A percentile compares a stretch with the other conserved stretches of the same genome.
phyloP scores from a whole-genome alignment of 73 alveolate genomes.

The Paramecium tetraurelia region DNA sequence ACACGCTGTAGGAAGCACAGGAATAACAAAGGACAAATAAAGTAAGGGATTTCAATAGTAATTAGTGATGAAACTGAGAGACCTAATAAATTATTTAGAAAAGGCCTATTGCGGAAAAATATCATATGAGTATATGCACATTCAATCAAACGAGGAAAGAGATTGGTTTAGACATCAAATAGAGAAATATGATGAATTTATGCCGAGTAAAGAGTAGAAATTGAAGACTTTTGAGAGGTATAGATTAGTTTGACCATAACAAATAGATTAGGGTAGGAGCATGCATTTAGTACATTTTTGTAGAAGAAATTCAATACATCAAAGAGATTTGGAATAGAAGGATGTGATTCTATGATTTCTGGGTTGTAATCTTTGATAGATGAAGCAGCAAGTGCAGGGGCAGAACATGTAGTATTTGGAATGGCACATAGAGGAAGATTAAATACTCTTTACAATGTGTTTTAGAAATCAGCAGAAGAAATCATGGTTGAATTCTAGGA shows the following conservation, averaged over 20 bases:
- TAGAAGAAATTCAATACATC: conserved; percentile 83
- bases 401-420: conserved; percentile 85
- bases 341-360: conserved; percentile 73
- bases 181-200: conserved; percentile 69
- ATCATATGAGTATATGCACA: conserved; percentile 86
- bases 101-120: conserved; percentile 79
- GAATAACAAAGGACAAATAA: conserved; percentile 31
- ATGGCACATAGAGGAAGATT: conserved; percentile 99
- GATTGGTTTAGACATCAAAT: conserved; percentile 80
- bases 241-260: background rate
- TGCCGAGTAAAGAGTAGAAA: conserved; percentile 64
- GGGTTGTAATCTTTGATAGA: conserved; percentile 75
- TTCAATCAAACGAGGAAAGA: conserved; percentile 73
- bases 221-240: conserved; percentile 54
- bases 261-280: conserved; percentile 71
- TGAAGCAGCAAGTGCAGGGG: conserved; percentile 78
- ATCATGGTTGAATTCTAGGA: conserved; percentile 70
- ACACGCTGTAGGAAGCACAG: conserved; percentile 23
- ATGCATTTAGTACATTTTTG: conserved; percentile 72
- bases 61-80: conserved; percentile 71
- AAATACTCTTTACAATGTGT: conserved; percentile 86
- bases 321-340: conserved; percentile 94
- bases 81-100: conserved; percentile 69
- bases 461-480: conserved; percentile 77
- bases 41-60: background rate